Evolutionary conservation across 2,329 filamentous ascomycete genomes (phyloP), one percentile per base, ranked within the genome.

Genomic region (Calonectria pteridis): DNA sequence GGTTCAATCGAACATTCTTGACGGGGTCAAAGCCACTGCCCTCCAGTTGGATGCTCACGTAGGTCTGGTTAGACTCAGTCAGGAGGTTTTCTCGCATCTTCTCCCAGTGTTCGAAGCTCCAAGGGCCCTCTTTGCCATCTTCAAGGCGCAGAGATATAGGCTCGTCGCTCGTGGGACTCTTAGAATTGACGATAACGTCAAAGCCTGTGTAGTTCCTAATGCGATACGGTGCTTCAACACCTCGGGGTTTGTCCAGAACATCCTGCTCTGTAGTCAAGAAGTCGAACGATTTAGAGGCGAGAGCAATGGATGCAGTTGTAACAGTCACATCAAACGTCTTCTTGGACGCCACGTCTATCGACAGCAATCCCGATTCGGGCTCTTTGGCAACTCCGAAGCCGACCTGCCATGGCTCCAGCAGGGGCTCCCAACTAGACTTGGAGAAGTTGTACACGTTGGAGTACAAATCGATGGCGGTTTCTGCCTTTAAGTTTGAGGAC

Each of bases 401-500:
- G n/a, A 98, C 89, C 77, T 96, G 93, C 97, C 97, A 99, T 10
- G 97, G 97, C 83, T 99, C 97, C 31, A 99, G 92, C 40, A 99
- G 86, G 4, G 97, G 97, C 83, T 99, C 97, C 97, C 97, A 99
- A 4, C 95, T 95, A 0, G 97, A 99, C 84, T 99, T 99, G 18
- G 97, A 97, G 85, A 99, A 99, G 84, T 99, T 99, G 88, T 98
- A 99, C 31, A 99, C 93, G 80, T 98, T 99, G 79, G 97, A 91
- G 84, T 98, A 98, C 76, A 96, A 95, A 75, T 98, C 95, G 62
- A 99, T 93, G n/a, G 92, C 94, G 0, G 95, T 94, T 81, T 98
- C 95, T 0, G 95, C 96, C 80, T 93, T 95, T 84, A 99, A 89
- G 28, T 93, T 93, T 6, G 93, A 93, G 1, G 96, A 96, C 97